Evolutionary conservation across 2,329 filamentous ascomycete genomes (phyloP).

Genomic region (Phialophora macrospora): DNA sequence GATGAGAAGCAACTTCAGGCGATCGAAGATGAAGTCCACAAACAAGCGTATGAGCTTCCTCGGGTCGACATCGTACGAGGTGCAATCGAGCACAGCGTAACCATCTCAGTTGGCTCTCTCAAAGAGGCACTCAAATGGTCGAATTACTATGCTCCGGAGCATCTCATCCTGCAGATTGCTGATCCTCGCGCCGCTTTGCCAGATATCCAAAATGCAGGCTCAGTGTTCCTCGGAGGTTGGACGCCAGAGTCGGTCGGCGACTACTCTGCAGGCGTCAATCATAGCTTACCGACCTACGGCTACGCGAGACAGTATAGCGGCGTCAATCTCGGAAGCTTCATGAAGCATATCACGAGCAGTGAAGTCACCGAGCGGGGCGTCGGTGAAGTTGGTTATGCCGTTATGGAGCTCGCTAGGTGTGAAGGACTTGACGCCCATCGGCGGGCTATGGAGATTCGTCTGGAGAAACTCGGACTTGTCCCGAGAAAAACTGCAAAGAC

Average conservation of each 20-base stretch:
- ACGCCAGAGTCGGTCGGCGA: constrained; percentile 97
- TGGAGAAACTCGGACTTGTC: constrained; percentile 49
- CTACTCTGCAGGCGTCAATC: constrained; percentile 97
- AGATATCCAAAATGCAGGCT: constrained; percentile 88
- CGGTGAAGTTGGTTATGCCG: constrained; percentile 80
- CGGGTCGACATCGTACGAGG: constrained; percentile 91
- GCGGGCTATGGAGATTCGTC: constrained; percentile 69
- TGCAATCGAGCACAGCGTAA: constrained; percentile 88
- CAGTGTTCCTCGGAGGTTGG: constrained; percentile 94
- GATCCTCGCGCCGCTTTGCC: constrained; percentile 76
- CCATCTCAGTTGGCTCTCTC: constrained; percentile 73
- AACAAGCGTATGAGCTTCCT: constrained; percentile 83
- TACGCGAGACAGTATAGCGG: constrained; percentile 99
- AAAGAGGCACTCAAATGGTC: constrained; percentile 78
- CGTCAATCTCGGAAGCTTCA: constrained; percentile 92
- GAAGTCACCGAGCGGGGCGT: constrained; percentile 86
- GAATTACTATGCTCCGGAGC: constrained; percentile 95
- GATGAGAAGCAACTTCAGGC: constrained; percentile 72
- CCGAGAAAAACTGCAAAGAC: constrained; percentile 13
- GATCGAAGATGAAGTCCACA: constrained; percentile 89
- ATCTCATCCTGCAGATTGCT: constrained; percentile 87
- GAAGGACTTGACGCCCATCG: constrained; percentile 95
- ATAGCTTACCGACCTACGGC: constrained; percentile 94
- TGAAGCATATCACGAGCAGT: constrained; percentile 97
- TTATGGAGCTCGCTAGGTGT: constrained; percentile 93